Conservation (phyloP, 2,329 filamentous ascomycete genomes). For the Epichloe sylvatica region DNA sequence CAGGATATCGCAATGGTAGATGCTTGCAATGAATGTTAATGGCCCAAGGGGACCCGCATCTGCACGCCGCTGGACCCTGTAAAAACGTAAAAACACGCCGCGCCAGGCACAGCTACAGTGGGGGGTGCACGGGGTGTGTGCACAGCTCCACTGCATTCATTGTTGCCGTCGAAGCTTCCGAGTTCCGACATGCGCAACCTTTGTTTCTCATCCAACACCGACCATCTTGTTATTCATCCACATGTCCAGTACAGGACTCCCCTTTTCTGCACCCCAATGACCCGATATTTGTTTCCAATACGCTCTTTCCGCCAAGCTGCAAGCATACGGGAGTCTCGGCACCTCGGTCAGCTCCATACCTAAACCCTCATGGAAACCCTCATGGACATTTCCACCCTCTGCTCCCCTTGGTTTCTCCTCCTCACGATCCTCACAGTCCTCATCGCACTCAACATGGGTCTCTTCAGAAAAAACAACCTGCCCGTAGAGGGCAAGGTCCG, state of each 20-base stretch:
- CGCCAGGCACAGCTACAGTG: not conserved
- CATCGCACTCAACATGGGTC: constrained; percentile 42
- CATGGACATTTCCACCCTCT: constrained; percentile 5
- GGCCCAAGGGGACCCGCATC: too few relatives aligned
- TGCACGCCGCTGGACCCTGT: not conserved
- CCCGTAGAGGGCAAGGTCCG: constrained; percentile 69
- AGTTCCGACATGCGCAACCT: too few relatives aligned
- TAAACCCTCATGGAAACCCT: constrained; percentile 3
- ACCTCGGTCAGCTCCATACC: not conserved
- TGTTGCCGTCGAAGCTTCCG: too few relatives aligned
- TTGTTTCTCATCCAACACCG: too few relatives aligned
- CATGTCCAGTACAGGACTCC: too few relatives aligned
- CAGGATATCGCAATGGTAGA: too few relatives aligned
- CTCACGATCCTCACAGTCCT: constrained; percentile 21
- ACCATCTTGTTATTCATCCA: too few relatives aligned
- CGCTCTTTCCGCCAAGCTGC: not conserved
- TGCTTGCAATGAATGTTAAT: too few relatives aligned
- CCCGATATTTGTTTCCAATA: not conserved
- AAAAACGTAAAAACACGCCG: not conserved
- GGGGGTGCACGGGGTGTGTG: too few relatives aligned
- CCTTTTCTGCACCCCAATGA: not conserved
- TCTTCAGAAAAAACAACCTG: constrained; percentile 60
- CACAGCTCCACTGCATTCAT: not conserved
- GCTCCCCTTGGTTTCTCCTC: constrained; percentile 11
- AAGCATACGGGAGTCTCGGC: not conserved